These are phyloP conservation scores for Dipsacomyces acuminosporus DNA, from an alignment of 371 early-diverging fungal genomes.

Conservation along the genomic window DNA sequence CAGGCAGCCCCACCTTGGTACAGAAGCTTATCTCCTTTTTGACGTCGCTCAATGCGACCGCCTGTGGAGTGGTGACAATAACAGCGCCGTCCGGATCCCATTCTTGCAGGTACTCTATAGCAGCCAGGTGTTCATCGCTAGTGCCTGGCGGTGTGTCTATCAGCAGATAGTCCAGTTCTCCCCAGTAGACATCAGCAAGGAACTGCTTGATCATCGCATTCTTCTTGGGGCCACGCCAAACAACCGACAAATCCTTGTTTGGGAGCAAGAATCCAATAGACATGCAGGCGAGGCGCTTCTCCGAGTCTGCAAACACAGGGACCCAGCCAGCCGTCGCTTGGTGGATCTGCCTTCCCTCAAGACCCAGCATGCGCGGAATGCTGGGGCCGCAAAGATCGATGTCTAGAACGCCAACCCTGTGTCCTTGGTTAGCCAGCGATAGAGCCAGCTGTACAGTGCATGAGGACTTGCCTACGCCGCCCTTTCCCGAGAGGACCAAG, in stretches of 20 bases:
- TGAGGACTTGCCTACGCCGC: constrained; percentile 98
- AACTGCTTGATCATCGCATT: constrained; percentile 96
- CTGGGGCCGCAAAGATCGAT: constrained; percentile 99
- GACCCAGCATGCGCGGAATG: constrained; percentile 86
- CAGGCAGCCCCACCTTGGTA: constrained; percentile 79
- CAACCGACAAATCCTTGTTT: constrained; percentile 83
- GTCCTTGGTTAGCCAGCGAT: constrained; percentile 56
- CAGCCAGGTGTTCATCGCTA: constrained; percentile 96
- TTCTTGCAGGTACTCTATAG: constrained; percentile 49
- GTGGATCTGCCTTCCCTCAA: constrained; percentile 54
- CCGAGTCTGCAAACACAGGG: constrained; percentile 81
- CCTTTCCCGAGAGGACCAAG: constrained; percentile 97
- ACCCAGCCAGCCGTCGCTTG: constrained; percentile 67
- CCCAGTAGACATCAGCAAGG: constrained; percentile 94
- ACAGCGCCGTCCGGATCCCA: constrained; percentile 78
- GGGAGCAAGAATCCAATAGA: constrained; percentile 95
- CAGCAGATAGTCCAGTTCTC: constrained; percentile 87
- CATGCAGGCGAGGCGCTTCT: constrained; percentile 87
- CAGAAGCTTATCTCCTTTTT: constrained; percentile 96
- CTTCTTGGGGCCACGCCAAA: constrained; percentile 99
- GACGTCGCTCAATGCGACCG: constrained; percentile 90
- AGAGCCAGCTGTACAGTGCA: constrained; percentile 80
- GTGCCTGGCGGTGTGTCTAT: constrained; percentile 99
- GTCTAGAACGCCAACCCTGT: constrained; percentile 89
- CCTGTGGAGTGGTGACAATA: constrained; percentile 96